phyloP scores from a whole-genome alignment of 768 basidiomycete genomes.

The Calocera cornea region DNA sequence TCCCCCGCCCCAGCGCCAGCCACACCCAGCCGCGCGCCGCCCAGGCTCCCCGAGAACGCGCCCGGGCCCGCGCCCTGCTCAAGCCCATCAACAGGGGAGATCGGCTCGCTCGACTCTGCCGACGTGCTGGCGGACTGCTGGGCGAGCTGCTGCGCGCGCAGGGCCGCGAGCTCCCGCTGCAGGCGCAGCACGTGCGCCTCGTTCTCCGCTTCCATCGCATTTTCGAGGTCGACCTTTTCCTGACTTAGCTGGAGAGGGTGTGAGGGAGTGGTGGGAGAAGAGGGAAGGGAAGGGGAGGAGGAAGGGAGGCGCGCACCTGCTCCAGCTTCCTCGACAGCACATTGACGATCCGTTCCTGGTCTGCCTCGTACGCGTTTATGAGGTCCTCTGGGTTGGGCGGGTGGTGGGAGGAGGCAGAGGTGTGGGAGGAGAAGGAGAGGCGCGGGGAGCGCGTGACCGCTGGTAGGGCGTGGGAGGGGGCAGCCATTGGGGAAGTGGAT shows the following conservation, averaged over 20 bases:
- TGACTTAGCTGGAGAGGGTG: slow-evolving; percentile 45
- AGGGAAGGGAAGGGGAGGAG: background rate
- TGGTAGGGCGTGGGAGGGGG: too few species aligned
- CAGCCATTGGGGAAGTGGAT: too few species aligned
- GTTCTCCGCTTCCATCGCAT: slow-evolving; percentile 70
- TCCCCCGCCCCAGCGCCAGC: background rate
- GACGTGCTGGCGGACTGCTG: slow-evolving; percentile 27
- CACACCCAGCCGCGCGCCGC: slow-evolving; percentile 15
- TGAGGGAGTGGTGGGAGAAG: background rate
- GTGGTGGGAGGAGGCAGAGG: background rate
- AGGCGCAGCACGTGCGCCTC: slow-evolving; percentile 71
- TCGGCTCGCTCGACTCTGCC: background rate
- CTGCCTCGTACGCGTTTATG: slow-evolving; percentile 80
- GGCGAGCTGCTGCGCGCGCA: slow-evolving; percentile 44
- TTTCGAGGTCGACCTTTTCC: slow-evolving; percentile 75
- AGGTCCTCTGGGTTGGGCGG: slow-evolving; percentile 45
- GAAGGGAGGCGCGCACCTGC: slow-evolving; percentile 36
- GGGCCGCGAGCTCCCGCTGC: slow-evolving; percentile 50
- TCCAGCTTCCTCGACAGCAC: slow-evolving; percentile 70
- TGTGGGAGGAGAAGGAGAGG: background rate
- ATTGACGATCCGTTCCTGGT: slow-evolving; percentile 80
- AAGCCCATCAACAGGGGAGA: slow-evolving; percentile 20
- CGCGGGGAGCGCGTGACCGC: too few species aligned
- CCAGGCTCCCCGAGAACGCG: slow-evolving; percentile 18
- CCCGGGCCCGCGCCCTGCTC: too few species aligned